Base-by-base conservation (phyloP, 495 filamentous ascomycete genomes). In the Cercophora sp. region DNA sequence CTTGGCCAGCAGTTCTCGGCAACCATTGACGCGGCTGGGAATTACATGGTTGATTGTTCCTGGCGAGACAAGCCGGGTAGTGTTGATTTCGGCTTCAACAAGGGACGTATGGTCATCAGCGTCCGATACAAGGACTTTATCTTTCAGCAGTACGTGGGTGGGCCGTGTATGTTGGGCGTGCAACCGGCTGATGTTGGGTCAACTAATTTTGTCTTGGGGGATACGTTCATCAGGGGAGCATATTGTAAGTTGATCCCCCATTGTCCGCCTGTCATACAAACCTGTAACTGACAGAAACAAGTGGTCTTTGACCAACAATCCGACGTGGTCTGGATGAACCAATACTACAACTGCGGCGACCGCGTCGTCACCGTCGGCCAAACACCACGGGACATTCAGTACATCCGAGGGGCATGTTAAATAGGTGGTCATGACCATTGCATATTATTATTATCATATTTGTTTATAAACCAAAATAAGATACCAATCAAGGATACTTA, bases 241-340 rank as follows among this genome's bases (percentile, higher is more conserved):
- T 75, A 75, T 48, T 53, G 70, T 75, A 47, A 55, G 70, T 69
- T 36, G n/a, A n/a, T n/a, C n/a, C n/a, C n/a, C n/a, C n/a, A n/a
- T n/a, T n/a, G n/a, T n/a, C n/a, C n/a, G n/a, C n/a, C n/a, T n/a
- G n/a, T n/a, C n/a, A n/a, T n/a, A n/a, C n/a, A n/a, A n/a, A n/a
- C n/a, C n/a, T n/a, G n/a, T n/a, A n/a, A n/a, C n/a, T n/a, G n/a
- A n/a, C n/a, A n/a, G n/a, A 6, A 22, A 9, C 20, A 27, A 75
- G 71, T 75, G 50, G 69, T 75, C 1, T 72, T 75, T 52, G 71
- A 73, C 36, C 71, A 75, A 51, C 65, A 67, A 52, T 69, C 69
- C 11, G 64, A 75, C 27, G 62, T 65, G 4, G 56, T 75, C 6
- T 75, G 71, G 71, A 71, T 75, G 61, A 70, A 69, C 16, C 69